A percentile compares a stretch with the other conserved stretches of the same genome.
phyloP scores from a whole-genome alignment of 2,329 filamentous ascomycete species.

The Fusarium staphyleae region DNA sequence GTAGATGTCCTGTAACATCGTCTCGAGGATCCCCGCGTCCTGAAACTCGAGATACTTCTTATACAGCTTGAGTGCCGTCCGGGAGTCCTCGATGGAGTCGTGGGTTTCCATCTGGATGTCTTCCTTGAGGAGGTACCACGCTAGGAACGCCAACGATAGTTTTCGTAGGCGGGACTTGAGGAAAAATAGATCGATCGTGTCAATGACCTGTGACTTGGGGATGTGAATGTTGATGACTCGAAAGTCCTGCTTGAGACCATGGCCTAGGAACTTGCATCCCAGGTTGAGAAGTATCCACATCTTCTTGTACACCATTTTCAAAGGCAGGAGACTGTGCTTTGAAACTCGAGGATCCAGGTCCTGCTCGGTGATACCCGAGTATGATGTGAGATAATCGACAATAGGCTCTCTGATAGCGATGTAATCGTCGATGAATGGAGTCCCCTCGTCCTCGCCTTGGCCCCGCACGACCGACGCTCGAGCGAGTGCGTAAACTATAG shows the following conservation, averaged over 20 bases:
- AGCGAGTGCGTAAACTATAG: slow-evolving; percentile 89
- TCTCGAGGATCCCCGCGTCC: slow-evolving; percentile 82
- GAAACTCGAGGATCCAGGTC: slow-evolving; percentile 84
- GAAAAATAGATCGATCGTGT: slow-evolving; percentile 92
- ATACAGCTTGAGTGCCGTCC: slow-evolving; percentile 87
- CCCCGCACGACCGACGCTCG: slow-evolving; percentile 90
- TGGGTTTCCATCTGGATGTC: slow-evolving; percentile 93
- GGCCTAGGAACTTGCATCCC: slow-evolving; percentile 91
- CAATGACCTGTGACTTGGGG: slow-evolving; percentile 86
- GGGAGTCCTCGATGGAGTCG: slow-evolving; percentile 94
- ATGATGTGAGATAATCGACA: slow-evolving; percentile 93
- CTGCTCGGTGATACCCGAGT: slow-evolving; percentile 86
- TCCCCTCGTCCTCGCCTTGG: slow-evolving; percentile 75
- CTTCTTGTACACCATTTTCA: slow-evolving; percentile 97
- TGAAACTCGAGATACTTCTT: slow-evolving; percentile 89
- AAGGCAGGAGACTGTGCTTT: slow-evolving; percentile 80
- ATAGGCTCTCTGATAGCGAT: slow-evolving; percentile 90
- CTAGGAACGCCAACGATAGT: slow-evolving; percentile 87
- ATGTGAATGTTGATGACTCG: slow-evolving; percentile 98
- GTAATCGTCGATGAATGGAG: slow-evolving; percentile 97
- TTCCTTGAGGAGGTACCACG: slow-evolving; percentile 89
- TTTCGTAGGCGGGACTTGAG: slow-evolving; percentile 82
- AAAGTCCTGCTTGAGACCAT: slow-evolving; percentile 94
- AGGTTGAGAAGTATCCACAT: slow-evolving; percentile 96
- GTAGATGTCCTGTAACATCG: slow-evolving; percentile 89